Conservation (phyloP, 805 yeast genomes). For the Candida ponderosae region DNA sequence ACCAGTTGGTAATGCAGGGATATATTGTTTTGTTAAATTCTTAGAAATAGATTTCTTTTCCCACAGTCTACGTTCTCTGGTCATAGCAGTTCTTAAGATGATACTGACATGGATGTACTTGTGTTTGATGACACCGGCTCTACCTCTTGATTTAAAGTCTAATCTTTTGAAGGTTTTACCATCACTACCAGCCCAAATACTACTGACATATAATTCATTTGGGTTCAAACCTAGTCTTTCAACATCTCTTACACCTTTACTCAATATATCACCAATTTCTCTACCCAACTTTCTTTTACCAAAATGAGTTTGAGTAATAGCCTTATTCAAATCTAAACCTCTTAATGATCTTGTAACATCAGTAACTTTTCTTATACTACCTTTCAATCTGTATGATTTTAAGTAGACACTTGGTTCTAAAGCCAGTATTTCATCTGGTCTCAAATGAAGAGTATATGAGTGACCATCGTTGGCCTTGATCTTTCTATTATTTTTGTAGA, state of each 20-base stretch:
- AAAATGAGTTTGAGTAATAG: constrained; percentile 90
- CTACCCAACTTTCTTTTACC: constrained; percentile 69
- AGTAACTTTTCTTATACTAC: constrained; percentile 86
- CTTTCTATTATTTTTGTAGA: constrained; percentile 55
- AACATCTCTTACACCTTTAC: constrained; percentile 66
- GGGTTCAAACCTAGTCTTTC: constrained; percentile 48
- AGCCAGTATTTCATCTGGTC: constrained; percentile 59
- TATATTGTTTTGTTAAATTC: constrained; percentile 44
- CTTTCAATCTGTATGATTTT: constrained; percentile 72
- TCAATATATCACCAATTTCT: constrained; percentile 70
- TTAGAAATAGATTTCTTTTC: constrained; percentile 40
- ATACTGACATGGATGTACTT: constrained; percentile 77
- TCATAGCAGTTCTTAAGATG: constrained; percentile 60
- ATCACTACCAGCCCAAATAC: constrained; percentile 90
- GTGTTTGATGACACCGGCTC: constrained; percentile 71
- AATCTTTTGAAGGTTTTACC: constrained; percentile 63
- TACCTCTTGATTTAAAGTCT: constrained; percentile 86
- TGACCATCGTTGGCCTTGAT: constrained; percentile 36
- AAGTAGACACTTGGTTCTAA: constrained; percentile 86
- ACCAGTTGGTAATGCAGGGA: constrained; percentile 33
- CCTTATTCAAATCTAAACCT: constrained; percentile 62
- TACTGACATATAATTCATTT: constrained; percentile 60
- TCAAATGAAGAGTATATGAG: constrained; percentile 47
- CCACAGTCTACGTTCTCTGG: constrained; percentile 50
- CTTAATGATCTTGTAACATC: constrained; percentile 70